A percentile compares a stretch with the other conserved stretches of the same genome.
These are phyloP conservation scores for Apiospora sp. DNA, from an alignment of 2,329 filamentous ascomycete species.

Conservation along the genomic window DNA sequence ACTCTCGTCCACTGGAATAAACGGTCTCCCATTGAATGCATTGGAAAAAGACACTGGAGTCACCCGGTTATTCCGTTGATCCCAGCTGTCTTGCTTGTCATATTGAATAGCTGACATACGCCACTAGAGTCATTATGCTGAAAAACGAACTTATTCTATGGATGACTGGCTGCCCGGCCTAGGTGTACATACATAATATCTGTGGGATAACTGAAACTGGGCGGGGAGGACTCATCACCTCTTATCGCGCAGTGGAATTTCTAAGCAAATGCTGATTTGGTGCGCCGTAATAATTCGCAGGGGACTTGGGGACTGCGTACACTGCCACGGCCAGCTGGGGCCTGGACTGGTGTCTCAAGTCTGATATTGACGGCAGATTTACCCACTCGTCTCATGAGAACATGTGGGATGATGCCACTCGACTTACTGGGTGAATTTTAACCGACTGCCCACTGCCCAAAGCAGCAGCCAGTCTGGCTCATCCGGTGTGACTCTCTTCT, in stretches of 20 bases:
- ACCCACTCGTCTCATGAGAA: conserved; percentile 15
- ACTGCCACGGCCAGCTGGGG: conserved; percentile 3
- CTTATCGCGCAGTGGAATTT: conserved; percentile 3
- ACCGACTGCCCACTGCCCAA: neutral
- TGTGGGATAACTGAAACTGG: conserved; percentile 3
- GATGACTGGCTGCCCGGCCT: neutral
- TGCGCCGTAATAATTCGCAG: neutral
- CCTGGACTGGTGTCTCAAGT: conserved; percentile 18
- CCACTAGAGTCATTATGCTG: conserved; percentile 4
- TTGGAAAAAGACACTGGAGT: neutral
- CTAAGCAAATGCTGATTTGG: conserved; percentile 18
- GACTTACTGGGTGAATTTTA: neutral
- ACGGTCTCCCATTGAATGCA: neutral
- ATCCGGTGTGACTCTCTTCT: neutral
- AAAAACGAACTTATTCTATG: conserved; percentile 2
- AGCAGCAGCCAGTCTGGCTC: conserved; percentile 5
- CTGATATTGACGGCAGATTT: neutral
- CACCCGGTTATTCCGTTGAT: neutral
- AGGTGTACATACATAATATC: neutral
- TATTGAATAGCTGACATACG: neutral
- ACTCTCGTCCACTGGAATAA: neutral
- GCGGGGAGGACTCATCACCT: neutral
- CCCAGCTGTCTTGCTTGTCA: conserved; percentile 2
- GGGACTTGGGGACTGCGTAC: neutral
- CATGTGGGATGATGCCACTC: conserved; percentile 18